A percentile compares a stretch with the other conserved stretches of the same genome.
These are phyloP conservation scores for Arthrinium phaeospermum DNA, from an alignment of 2,329 filamentous ascomycete species.

Conservation along the genomic window DNA sequence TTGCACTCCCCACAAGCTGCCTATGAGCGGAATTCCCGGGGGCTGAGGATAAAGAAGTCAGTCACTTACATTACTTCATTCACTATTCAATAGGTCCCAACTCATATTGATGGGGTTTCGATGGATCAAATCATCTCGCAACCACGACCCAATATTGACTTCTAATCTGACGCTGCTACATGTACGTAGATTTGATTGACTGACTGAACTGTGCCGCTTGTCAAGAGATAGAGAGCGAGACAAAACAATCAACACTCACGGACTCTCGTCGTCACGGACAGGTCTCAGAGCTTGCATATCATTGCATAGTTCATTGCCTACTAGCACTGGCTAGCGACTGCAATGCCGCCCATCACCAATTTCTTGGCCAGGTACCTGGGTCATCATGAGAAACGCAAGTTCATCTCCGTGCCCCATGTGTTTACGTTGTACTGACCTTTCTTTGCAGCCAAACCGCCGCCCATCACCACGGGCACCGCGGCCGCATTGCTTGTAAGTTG, in stretches of 20 bases:
- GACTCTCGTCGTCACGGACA: conserved; percentile 19
- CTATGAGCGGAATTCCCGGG: not conserved
- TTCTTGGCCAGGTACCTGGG: conserved; percentile 37
- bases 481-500: conserved; percentile 42
- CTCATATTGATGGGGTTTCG: not conserved
- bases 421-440: conserved; percentile 30
- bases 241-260: not conserved
- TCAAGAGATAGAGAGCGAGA: not conserved
- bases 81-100: not conserved
- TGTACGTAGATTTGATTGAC: not conserved
- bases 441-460: conserved; percentile 43
- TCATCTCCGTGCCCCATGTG: not conserved
- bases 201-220: not conserved
- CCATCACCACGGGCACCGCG: conserved; percentile 47
- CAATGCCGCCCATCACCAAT: conserved; percentile 38
- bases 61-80: not conserved
- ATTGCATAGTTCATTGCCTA: conserved; percentile 1
- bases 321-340: not conserved
- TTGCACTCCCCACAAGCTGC: not conserved
- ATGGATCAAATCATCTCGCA: conserved; percentile 13
- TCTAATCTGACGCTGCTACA: not conserved
- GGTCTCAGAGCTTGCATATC: conserved; percentile 15
- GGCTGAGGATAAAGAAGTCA: not conserved
- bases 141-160: not conserved
- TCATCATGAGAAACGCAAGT: conserved; percentile 38